Base-by-base conservation (phyloP, 805 yeast species). In the Myxozyma geophila region DNA sequence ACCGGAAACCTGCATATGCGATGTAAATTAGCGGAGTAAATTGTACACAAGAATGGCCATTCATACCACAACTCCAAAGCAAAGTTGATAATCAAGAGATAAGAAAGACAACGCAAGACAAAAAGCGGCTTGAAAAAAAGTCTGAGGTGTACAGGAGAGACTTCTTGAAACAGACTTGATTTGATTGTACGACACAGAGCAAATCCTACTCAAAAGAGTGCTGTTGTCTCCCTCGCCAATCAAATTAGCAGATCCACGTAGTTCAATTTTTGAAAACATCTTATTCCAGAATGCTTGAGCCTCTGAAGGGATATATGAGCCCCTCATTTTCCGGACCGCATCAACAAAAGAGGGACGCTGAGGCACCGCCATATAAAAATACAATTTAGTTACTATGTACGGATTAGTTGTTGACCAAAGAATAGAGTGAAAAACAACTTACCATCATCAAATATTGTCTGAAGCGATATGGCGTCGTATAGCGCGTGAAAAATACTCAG, bases 401-500 rank as follows among this genome's bases (percentile, higher is more conserved):
- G 12, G n/a, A 23, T 23, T 7, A 19, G 35, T 5, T 19, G 35
- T 15, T 19, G 44, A 8, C 13, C 21, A 36, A 41, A 21, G 33
- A 40, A 21, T 28, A 41, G 44, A 17, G 13, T 9, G 46, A 19
- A 15, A 7, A 53, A 6, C 8, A n/a, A 21, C 60, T 44, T 59
- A 57, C 66, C 59, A 33, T 71, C 72, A 8, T 64, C 54, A 17
- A 66, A 48, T 3, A 70, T 41, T 44, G 60, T 51, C 21, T 54
- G 57, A 40, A 70, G 37, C 10, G 71, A 67, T 37, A 47, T 19
- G 7, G 70, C 73, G 47, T 71, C 73, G 51, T 70, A 70, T 12
- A 70, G n/a, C 2, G 70, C 70, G 47, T 71, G 73, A 35, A 69
- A 70, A 12, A 70, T 41, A 8, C 62, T 59, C 43, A 68, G 17